A percentile compares a stretch with the other conserved stretches of the same genome.
phyloP scores from a whole-genome alignment of 768 basidiomycete species.

The Tulasnella sp. region DNA sequence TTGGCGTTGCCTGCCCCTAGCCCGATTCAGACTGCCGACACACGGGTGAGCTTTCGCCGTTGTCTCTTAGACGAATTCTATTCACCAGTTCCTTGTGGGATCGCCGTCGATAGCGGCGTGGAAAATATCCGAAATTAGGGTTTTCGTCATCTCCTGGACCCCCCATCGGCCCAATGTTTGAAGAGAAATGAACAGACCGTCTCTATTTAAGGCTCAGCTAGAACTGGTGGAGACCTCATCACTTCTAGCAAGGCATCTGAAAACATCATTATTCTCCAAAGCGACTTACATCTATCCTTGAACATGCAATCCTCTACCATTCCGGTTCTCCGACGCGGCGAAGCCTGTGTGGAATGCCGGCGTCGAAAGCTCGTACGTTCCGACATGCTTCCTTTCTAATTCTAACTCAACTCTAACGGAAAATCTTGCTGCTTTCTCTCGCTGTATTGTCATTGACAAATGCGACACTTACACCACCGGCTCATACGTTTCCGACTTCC shows the following conservation, averaged over 20 bases:
- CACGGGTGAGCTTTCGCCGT: slow-evolving; percentile 3
- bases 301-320: not conserved
- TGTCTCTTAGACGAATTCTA: not conserved
- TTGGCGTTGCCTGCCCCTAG: not conserved
- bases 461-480: not conserved
- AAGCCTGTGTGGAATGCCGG: slow-evolving; percentile 27
- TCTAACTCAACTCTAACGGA: not conserved
- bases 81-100: not conserved
- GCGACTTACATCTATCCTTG: not conserved
- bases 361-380: slow-evolving; percentile 23
- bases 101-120: not conserved
- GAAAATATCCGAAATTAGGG: not conserved
- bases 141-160: not conserved
- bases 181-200: not conserved
- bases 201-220: not conserved
- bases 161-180: not conserved
- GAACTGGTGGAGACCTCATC: not conserved
- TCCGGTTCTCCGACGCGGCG: slow-evolving; percentile 22
- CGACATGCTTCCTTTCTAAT: not conserved
- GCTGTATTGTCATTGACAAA: not conserved
- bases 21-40: not conserved
- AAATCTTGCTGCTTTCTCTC: not conserved
- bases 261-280: not conserved
- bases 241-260: not conserved
- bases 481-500: not conserved